phyloP scores from a whole-genome alignment of 441 rosid genomes.

The Bocquillonia castaneifolia region DNA sequence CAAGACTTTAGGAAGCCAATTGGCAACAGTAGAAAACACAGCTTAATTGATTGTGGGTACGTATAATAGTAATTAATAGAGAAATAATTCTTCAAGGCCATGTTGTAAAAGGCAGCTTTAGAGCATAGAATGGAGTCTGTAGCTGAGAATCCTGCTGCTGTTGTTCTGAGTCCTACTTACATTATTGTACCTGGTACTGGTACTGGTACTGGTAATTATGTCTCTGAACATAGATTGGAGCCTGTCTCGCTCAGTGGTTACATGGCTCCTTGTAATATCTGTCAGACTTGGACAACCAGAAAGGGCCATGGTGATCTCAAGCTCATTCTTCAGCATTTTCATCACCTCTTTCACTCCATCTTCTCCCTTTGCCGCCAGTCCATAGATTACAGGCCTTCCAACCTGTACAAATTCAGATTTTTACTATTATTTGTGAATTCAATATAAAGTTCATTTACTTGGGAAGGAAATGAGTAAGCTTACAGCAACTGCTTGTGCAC shows the following conservation, averaged over 20 bases:
- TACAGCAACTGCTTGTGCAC: conserved; percentile 82
- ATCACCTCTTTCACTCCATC: conserved; percentile 54
- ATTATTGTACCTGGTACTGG: too few relatives aligned
- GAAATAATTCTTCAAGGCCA: too few relatives aligned
- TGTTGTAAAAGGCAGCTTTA: too few relatives aligned
- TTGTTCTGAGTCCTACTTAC: too few relatives aligned
- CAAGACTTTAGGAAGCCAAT: neutral
- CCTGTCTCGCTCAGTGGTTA: conserved; percentile 24
- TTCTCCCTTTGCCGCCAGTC: conserved; percentile 79
- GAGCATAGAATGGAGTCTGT: too few relatives aligned
- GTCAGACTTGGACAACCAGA: conserved; percentile 62
- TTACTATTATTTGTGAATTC: neutral
- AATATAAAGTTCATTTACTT: neutral
- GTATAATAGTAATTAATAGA: too few relatives aligned
- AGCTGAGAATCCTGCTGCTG: too few relatives aligned
- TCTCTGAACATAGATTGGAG: conserved; percentile 41
- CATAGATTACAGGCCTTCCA: conserved; percentile 71
- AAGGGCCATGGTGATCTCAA: conserved; percentile 73
- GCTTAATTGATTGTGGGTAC: too few relatives aligned
- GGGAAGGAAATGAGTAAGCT: conserved; percentile 9
- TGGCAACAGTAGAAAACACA: neutral
- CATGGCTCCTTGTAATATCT: conserved; percentile 62
- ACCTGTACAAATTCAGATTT: conserved; percentile 35
- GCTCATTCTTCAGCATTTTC: conserved; percentile 67
- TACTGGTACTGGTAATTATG: too few relatives aligned